Percentiles rank a stretch among this genome's conserved stretches.
phyloP scores from a whole-genome alignment of 257 asterid genomes.

The Solanum etuberosum region DNA sequence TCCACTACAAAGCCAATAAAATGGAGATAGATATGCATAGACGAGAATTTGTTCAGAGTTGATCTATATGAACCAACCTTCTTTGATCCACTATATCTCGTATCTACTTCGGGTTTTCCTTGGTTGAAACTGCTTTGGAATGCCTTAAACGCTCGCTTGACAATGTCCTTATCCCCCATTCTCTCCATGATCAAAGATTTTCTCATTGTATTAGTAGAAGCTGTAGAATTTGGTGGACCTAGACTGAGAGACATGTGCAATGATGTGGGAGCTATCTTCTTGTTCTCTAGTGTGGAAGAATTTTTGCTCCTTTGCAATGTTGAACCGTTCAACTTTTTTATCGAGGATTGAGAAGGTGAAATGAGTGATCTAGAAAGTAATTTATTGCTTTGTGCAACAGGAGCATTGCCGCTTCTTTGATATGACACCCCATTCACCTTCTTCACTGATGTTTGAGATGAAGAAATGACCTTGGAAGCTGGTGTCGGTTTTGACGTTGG shows the following conservation, averaged over 20 bases:
- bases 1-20: neutral
- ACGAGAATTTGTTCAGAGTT: neutral
- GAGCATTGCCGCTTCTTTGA: slow-evolving; percentile 13
- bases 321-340: slow-evolving; percentile 8
- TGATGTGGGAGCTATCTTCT: slow-evolving; percentile 44
- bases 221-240: slow-evolving; percentile 37
- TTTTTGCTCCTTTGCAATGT: slow-evolving; percentile 27
- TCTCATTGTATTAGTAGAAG: slow-evolving; percentile 31
- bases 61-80: slow-evolving; percentile 26
- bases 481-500: slow-evolving; percentile 20
- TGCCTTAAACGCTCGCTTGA: slow-evolving; percentile 71
- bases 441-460: slow-evolving; percentile 25
- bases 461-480: slow-evolving; percentile 3
- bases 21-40: neutral
- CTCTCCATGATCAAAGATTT: slow-evolving; percentile 85
- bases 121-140: slow-evolving; percentile 52
- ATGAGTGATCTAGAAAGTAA: slow-evolving; percentile 15
- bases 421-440: slow-evolving; percentile 20
- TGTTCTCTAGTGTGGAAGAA: slow-evolving; percentile 23
- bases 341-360: neutral
- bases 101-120: slow-evolving; percentile 22
- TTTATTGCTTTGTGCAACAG: slow-evolving; percentile 21
- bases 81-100: slow-evolving; percentile 20
- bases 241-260: slow-evolving; percentile 78
- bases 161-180: slow-evolving; percentile 96